phyloP scores from a whole-genome alignment of 257 asterid genomes.

The Leptodermis oblonga region DNA sequence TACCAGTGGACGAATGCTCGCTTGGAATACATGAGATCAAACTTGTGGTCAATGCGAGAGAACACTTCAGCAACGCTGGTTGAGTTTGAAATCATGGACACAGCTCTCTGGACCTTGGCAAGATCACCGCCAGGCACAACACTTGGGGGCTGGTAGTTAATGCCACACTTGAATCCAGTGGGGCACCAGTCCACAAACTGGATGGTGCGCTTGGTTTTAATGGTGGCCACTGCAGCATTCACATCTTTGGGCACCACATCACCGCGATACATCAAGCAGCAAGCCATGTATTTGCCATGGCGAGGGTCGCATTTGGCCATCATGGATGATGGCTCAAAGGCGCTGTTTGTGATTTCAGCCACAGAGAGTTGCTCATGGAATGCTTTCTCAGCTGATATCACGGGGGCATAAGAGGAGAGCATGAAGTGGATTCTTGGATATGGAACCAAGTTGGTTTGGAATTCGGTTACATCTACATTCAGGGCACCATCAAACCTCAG shows the following conservation, averaged over 20 bases:
- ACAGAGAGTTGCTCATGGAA: slow-evolving; percentile 39
- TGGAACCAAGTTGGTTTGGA: slow-evolving; percentile 44
- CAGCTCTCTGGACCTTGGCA: slow-evolving; percentile 42
- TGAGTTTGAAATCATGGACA: slow-evolving; percentile 41
- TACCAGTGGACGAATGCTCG: slow-evolving; percentile 45
- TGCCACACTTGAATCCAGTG: slow-evolving; percentile 43
- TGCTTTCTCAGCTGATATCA: slow-evolving; percentile 38
- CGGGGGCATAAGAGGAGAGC: slow-evolving; percentile 41
- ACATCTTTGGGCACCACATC: slow-evolving; percentile 44
- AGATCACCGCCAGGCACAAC: slow-evolving; percentile 43
- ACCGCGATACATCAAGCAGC: slow-evolving; percentile 43
- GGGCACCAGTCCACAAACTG: slow-evolving; percentile 45
- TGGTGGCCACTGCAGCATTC: slow-evolving; percentile 35
- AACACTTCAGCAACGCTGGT: slow-evolving; percentile 45
- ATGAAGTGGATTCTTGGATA: slow-evolving; percentile 44
- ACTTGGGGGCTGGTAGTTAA: slow-evolving; percentile 40
- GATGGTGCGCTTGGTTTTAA: slow-evolving; percentile 39
- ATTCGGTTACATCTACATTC: slow-evolving; percentile 39
- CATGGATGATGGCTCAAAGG: slow-evolving; percentile 44
- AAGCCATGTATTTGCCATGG: slow-evolving; percentile 44
- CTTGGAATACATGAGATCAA: slow-evolving; percentile 38
- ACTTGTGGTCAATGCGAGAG: slow-evolving; percentile 37
- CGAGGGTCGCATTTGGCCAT: slow-evolving; percentile 48
- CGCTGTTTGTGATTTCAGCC: slow-evolving; percentile 40
- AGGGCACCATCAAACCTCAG: slow-evolving; percentile 43